Percentiles rank a stretch among this genome's conserved stretches.
These are phyloP conservation scores for Pleurotus tuber-regium DNA, from an alignment of 768 basidiomycete genomes.

Conservation along the genomic window DNA sequence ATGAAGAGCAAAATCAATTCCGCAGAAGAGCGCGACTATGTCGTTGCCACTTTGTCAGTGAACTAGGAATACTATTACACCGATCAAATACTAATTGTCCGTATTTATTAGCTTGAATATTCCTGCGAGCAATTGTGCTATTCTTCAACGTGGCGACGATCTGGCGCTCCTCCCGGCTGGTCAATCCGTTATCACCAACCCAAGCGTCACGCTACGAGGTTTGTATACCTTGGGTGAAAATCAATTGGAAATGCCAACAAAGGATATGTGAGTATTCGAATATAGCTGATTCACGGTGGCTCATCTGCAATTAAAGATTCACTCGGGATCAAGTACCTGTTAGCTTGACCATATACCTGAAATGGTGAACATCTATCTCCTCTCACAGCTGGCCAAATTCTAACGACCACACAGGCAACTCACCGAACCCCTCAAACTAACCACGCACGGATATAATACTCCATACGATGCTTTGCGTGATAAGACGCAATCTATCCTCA, in stretches of 20 bases:
- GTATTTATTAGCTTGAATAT: constrained; percentile 61
- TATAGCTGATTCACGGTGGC: too few relatives aligned
- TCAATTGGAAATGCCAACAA: constrained; percentile 84
- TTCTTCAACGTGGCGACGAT: constrained; percentile 79
- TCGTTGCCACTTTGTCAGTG: constrained; percentile 77
- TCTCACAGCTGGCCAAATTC: too few relatives aligned
- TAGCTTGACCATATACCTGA: constrained; percentile 78
- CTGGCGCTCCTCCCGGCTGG: constrained; percentile 77
- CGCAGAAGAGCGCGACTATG: constrained; percentile 54
- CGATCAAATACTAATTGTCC: not conserved
- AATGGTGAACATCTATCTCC: too few relatives aligned
- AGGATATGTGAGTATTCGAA: constrained; percentile 75
- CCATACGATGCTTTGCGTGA: constrained; percentile 78
- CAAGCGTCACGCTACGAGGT: constrained; percentile 78
- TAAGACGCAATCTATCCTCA: constrained; percentile 85
- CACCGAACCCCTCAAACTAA: constrained; percentile 56
- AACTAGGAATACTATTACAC: too few relatives aligned
- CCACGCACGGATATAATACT: constrained; percentile 81
- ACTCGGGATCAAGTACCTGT: constrained; percentile 88
- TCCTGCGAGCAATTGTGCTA: constrained; percentile 85
- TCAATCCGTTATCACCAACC: constrained; percentile 82
- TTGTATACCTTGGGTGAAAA: constrained; percentile 81
- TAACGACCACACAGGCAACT: constrained; percentile 35
- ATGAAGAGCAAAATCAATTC: constrained; percentile 61
- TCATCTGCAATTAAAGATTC: constrained; percentile 48